Evolutionary conservation across 192 early-diverging fungal species (phyloP), one percentile per base, ranked within the genome.

Genomic region (Lobosporangium transversale): DNA sequence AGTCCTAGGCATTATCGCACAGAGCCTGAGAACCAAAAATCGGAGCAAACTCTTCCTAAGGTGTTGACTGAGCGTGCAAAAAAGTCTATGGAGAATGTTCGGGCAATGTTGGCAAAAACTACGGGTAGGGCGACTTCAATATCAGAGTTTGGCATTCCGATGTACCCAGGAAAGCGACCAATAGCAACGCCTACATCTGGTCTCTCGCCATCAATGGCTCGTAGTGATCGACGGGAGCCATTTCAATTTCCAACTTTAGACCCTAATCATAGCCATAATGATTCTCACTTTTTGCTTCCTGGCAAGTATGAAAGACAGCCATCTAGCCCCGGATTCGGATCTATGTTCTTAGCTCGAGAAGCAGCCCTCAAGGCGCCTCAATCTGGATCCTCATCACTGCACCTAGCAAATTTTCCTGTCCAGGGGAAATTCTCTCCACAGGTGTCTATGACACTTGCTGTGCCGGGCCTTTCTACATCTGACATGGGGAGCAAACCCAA

Each of bases 271-370:
- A 48, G 35, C n/a, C 18, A 35, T 37, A 47, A 58, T 12, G 33
- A 73, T 29, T 42, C 44, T 24, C 73, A 76, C 32, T 67, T 67
- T 20, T 33, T 76, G 36, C 37, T 51, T 0, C 73, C 73, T 49
- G 65, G 58, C 0, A 76, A 53, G 27, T 76, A 76, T 23, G 73
- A 76, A 29, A 40, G 59, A 1, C 73, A 55, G n/a, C 73, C 73
- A 0, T 3, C n/a, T 9, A 76, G 73, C 37, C 73, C 73, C 18
- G 73, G 73, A n/a, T 76, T 76, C 40, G 73, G 73, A 0, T 67
- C 73, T 3, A 76, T 76, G 73, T 76, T 67, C 27, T 42, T 76
- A 36, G 73, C 58, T 1, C 47, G 65, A 51, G 64, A 76, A 27
- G 73, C 73, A 7, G 73, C 73, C 5, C 11, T 76, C 9, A 29